A percentile compares a stretch with the other conserved stretches of the same genome.
phyloP scores from a whole-genome alignment of 805 yeast genomes.

The Torulaspora gathmanii region DNA sequence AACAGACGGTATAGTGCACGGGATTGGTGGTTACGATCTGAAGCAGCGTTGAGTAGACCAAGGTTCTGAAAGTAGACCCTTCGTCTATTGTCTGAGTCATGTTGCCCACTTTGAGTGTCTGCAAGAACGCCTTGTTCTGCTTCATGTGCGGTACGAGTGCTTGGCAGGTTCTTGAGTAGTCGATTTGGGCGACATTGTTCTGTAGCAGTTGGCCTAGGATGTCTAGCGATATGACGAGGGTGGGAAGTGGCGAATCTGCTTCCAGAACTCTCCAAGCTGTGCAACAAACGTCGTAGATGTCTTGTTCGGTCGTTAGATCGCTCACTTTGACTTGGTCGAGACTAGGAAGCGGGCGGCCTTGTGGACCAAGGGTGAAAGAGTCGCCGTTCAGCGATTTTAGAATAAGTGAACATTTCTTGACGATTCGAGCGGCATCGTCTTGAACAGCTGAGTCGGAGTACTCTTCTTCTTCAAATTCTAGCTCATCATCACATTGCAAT shows the following conservation, averaged over 20 bases:
- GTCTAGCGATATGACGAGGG: slow-evolving; percentile 4
- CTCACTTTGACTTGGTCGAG: slow-evolving; percentile 1
- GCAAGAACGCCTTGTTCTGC: slow-evolving; percentile 26
- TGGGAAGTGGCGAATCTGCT: background rate
- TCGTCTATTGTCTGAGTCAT: slow-evolving; percentile 33
- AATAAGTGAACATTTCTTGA: background rate
- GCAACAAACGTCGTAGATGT: background rate
- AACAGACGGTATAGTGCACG: slow-evolving; percentile 4
- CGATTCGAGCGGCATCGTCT: background rate
- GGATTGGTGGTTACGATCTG: slow-evolving; percentile 7
- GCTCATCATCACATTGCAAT: slow-evolving; percentile 16
- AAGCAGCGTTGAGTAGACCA: slow-evolving; percentile 16
- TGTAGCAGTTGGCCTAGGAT: slow-evolving; percentile 4
- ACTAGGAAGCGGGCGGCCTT: background rate
- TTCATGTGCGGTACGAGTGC: slow-evolving; percentile 20
- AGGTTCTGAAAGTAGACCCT: slow-evolving; percentile 18
- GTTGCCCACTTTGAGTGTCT: slow-evolving; percentile 32
- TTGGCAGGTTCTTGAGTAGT: slow-evolving; percentile 3
- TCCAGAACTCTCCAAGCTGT: background rate
- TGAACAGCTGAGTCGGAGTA: background rate
- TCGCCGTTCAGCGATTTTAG: background rate
- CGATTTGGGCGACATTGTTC: slow-evolving; percentile 1
- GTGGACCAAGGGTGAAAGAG: background rate
- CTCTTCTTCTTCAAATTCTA: slow-evolving; percentile 13
- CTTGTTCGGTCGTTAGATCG: background rate